These are phyloP conservation scores for Fusarium haematococcum DNA, from an alignment of 2,329 filamentous ascomycete genomes.

Conservation along the genomic window DNA sequence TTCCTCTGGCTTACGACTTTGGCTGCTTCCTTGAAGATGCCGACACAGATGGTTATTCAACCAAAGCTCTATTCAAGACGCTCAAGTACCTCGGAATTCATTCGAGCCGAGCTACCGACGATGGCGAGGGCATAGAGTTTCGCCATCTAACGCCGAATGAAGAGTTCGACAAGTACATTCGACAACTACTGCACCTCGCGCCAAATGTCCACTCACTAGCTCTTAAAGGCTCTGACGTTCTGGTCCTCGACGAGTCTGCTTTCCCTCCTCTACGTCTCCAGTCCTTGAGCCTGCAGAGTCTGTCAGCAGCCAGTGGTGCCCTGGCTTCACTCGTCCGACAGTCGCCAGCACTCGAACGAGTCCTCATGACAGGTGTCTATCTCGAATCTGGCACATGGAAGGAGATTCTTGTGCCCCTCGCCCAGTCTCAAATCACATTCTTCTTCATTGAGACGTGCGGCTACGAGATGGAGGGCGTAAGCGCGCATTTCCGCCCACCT, in stretches of 20 bases:
- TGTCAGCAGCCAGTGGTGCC: neutral
- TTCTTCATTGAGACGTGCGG: constrained; percentile 6
- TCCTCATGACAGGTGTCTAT: neutral
- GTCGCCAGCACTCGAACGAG: neutral
- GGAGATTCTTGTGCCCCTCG: neutral
- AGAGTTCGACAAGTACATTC: neutral
- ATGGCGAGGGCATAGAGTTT: constrained; percentile 2
- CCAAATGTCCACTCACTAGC: constrained; percentile 3
- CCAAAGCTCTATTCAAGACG: neutral
- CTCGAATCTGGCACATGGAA: constrained; percentile 11
- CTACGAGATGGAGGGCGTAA: neutral
- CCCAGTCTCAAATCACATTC: neutral
- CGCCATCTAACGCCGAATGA: neutral
- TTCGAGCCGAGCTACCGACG: neutral
- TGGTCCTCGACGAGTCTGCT: neutral
- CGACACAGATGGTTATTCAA: neutral
- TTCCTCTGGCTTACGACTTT: constrained; percentile 14
- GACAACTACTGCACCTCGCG: neutral
- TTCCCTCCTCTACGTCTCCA: neutral
- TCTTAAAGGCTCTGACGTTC: neutral
- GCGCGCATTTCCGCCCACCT: neutral
- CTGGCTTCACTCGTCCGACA: neutral
- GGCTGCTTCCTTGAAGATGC: constrained; percentile 1
- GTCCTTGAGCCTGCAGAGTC: neutral
- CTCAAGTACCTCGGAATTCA: constrained; percentile 5